Evolutionary conservation across 2,329 filamentous ascomycete species (phyloP), one percentile per base, ranked within the genome.

Genomic region (Emmonsia crescens): DNA sequence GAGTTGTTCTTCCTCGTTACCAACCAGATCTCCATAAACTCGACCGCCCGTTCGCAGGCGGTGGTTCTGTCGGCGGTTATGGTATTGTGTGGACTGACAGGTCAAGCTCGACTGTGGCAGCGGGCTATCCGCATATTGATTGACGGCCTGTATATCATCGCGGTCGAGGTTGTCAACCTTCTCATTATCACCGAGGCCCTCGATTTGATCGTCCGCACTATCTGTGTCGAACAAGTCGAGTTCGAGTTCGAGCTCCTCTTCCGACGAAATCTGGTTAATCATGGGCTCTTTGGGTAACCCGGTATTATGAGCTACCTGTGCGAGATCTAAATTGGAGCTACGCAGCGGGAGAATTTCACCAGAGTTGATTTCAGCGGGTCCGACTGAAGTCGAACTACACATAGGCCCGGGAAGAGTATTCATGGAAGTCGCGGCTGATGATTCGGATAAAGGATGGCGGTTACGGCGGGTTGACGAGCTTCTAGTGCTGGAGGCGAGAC

Each of bases 1-100:
- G 33, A 64, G 60, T 59, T 63, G 61, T 42, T 60, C 49, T 52
- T 61, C 60, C 48, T 64, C 63, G 14, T 60, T 31, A 14, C 52
- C n/a, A 19, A 38, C 16, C 27, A 64, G 60, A 63, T 63, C 61
- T 52, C 63, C 63, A 49, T 64, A 64, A 48, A 57, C 55, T 60
- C 61, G 62, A 38, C 38, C 40, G 40, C 61, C 63, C 14, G 63
- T 48, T 60, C 54, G 61, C 14, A 63, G 59, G 44, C 56, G 40
- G 51, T 58, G 52, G 40, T 27, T 62, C 33, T 49, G 55, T 59
- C 49, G 46, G 33, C 21, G n/a, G 33, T 36, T 36, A 1, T 31
- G 44, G 55, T 19, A 31, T 33, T 44, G 33, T 9, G 33, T 9
- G 6, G 33, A 10, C 33, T 36, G 33, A 9, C 33, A 36, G 10